Conservation (phyloP, 257 asterid species). For the Voacanga thouarsii region DNA sequence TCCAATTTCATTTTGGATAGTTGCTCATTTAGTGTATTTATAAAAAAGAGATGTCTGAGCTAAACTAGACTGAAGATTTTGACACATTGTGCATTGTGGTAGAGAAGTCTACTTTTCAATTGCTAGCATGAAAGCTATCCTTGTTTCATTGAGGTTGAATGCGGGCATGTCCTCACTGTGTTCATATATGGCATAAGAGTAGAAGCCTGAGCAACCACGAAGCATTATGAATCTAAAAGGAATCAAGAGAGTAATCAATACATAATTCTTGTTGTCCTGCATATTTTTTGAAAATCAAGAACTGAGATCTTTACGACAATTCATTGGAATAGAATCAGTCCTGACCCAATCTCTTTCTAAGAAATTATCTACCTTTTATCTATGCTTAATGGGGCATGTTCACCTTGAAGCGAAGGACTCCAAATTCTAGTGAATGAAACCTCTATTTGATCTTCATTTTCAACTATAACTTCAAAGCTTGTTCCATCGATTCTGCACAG, state of each 20-base stretch:
- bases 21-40: not conserved
- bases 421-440: conserved; percentile 74
- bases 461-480: conserved; percentile 41
- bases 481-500: conserved; percentile 63
- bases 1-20: not conserved
- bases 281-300: not conserved
- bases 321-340: not conserved
- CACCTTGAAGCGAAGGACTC: conserved; percentile 59
- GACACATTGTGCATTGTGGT: not conserved
- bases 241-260: not conserved
- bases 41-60: not conserved
- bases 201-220: conserved; percentile 68
- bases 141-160: conserved; percentile 69
- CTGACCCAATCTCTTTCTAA: not conserved
- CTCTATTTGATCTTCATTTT: conserved; percentile 67
- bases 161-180: conserved; percentile 73
- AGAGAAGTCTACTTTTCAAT: conserved; percentile 55
- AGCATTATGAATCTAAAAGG: conserved; percentile 58
- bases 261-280: not conserved
- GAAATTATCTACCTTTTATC: conserved; percentile 54
- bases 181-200: conserved; percentile 73
- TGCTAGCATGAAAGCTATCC: conserved; percentile 67
- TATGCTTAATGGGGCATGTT: conserved; percentile 61
- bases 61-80: not conserved
- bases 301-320: not conserved